phyloP scores from a whole-genome alignment of 768 basidiomycete genomes.

The Fomitopsis serialis region DNA sequence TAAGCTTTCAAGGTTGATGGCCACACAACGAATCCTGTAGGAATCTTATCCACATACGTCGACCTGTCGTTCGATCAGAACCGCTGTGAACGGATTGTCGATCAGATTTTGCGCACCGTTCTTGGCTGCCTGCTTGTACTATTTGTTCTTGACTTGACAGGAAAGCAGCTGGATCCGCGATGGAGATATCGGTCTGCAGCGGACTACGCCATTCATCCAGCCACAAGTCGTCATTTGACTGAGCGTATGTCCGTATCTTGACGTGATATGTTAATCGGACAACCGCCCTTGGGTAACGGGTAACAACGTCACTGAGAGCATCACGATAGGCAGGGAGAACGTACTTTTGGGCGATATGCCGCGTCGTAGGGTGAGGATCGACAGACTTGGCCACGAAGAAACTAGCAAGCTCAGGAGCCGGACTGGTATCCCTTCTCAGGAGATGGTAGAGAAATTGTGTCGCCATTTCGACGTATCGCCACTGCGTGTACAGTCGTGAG shows the following conservation, averaged over 20 bases:
- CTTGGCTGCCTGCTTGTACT: conserved; percentile 3
- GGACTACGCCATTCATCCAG: conserved; percentile 68
- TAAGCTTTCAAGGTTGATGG: conserved; percentile 57
- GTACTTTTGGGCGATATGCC: conserved; percentile 62
- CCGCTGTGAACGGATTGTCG: neutral
- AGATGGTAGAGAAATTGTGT: conserved; percentile 54
- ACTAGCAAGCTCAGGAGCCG: conserved; percentile 46
- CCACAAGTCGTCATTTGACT: conserved; percentile 64
- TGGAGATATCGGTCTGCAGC: conserved; percentile 37
- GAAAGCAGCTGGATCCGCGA: conserved; percentile 47
- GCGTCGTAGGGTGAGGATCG: conserved; percentile 70
- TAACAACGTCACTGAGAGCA: neutral
- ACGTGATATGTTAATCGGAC: conserved; percentile 62
- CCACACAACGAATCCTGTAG: conserved; percentile 80
- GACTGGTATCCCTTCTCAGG: conserved; percentile 55
- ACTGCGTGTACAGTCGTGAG: conserved; percentile 37
- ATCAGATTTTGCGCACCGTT: conserved; percentile 10
- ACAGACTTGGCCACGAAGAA: conserved; percentile 62
- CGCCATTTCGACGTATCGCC: conserved; percentile 78
- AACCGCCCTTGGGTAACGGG: conserved; percentile 62
- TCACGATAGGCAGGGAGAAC: neutral
- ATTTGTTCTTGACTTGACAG: conserved; percentile 34
- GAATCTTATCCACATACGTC: conserved; percentile 66
- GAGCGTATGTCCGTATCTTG: conserved; percentile 72
- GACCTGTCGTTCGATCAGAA: conserved; percentile 24